A percentile compares a stretch with the other conserved stretches of the same genome.
phyloP scores from a whole-genome alignment of 2,329 filamentous ascomycete species.

The Arthrobotrys pseudoclavata region DNA sequence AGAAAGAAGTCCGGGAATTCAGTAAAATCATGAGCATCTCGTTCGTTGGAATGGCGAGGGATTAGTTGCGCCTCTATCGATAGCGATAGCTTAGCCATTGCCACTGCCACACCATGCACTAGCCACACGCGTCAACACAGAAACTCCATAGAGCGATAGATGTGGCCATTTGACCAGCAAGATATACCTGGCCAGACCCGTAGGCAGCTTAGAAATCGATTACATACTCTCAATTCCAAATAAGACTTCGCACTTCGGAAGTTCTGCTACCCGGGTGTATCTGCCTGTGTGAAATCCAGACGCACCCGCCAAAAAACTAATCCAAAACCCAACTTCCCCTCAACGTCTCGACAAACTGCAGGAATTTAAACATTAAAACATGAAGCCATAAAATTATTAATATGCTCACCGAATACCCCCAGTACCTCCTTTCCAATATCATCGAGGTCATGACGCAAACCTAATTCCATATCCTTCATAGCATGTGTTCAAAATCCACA shows the following conservation, averaged over 20 bases:
- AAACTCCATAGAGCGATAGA: conserved; percentile 2
- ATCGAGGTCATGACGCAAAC: neutral
- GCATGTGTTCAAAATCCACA: neutral
- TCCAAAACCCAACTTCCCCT: neutral
- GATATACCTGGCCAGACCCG: neutral
- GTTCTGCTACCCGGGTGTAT: conserved; percentile 5
- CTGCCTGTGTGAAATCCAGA: neutral
- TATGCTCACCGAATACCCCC: neutral
- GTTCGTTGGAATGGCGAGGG: neutral
- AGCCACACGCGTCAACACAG: conserved; percentile 13
- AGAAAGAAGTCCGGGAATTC: neutral
- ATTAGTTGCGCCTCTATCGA: conserved; percentile 17
- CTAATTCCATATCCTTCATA: conserved; percentile 4
- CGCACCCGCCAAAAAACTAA: conserved; percentile 16
- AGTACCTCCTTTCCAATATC: neutral
- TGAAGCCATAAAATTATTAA: conserved; percentile 16
- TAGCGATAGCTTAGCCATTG: conserved; percentile 4
- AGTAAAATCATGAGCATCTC: neutral
- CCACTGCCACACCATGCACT: too few species aligned
- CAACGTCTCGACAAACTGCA: neutral
- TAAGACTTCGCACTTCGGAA: conserved; percentile 45
- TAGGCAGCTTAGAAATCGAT: neutral
- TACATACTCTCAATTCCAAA: conserved; percentile 6
- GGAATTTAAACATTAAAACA: neutral
- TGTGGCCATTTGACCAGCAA: neutral